Percentiles rank a stretch among this genome's conserved stretches.
Evolutionary conservation across 352 stramenopile species (phyloP).

Genomic region (Phytopythium sindhum): DNA sequence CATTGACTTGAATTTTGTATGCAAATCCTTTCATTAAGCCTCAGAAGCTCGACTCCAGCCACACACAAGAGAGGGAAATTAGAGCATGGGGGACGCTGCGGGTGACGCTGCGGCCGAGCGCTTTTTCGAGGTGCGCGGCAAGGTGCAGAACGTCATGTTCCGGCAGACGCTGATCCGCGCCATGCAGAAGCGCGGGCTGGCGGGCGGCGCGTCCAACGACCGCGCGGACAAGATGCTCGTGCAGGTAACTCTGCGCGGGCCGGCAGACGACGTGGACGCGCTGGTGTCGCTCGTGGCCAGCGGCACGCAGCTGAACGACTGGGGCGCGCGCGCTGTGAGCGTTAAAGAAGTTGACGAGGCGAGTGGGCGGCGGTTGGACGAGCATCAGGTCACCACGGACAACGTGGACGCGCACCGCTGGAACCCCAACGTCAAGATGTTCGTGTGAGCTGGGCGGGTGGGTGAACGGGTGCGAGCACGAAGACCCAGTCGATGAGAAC

Average conservation of each 20-base stretch:
- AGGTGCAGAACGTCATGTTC: conserved; percentile 84
- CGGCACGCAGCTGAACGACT: conserved; percentile 60
- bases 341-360: conserved; percentile 43
- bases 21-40: not conserved
- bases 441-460: conserved; percentile 46
- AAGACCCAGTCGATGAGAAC: no score
- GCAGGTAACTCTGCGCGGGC: conserved; percentile 80
- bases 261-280: conserved; percentile 65
- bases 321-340: conserved; percentile 42
- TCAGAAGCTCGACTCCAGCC: not conserved
- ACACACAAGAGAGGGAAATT: not conserved
- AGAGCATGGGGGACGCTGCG: conserved; percentile 2
- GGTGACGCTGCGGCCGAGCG: no score
- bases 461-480: not conserved
- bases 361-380: conserved; percentile 29
- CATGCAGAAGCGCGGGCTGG: conserved; percentile 62
- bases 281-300: conserved; percentile 69
- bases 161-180: conserved; percentile 74
- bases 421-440: conserved; percentile 79
- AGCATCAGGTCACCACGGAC: conserved; percentile 66
- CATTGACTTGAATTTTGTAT: not conserved
- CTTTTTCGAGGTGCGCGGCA: conserved; percentile 62
- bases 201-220: conserved; percentile 68
- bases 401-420: conserved; percentile 63
- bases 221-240: conserved; percentile 50